Base-by-base conservation (phyloP, 2,329 filamentous ascomycete genomes). In the Colletotrichum eremochloae region DNA sequence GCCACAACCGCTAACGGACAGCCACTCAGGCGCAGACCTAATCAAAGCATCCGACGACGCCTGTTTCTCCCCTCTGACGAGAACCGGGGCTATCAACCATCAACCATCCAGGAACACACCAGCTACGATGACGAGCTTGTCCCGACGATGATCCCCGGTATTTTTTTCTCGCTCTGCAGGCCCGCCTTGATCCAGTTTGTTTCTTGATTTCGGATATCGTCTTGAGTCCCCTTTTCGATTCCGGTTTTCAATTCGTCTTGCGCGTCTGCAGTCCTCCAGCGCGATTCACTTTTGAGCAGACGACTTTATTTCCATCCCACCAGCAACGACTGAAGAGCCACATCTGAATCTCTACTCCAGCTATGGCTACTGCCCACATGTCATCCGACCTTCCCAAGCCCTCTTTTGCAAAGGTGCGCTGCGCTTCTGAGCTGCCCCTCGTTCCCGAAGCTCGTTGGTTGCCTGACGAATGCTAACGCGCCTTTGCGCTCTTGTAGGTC, bases 331-430 rank as follows among this genome's bases (percentile, higher is more conserved):
- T 31, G 46, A 61, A 57, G 44, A 58, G 65, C 58, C 46, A 31
- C 44, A 38, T 40, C 40, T 52, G 20, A 36, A 46, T 44, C 48
- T 61, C 53, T 14, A 29, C 31, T 62, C 29, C 36, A 60, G 77
- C 75, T 75, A 89, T 89, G 86, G 84, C 86, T 74, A 82, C 85
- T 58, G 80, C 84, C 67, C 83, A 84, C 77, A 81, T 85, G 76
- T 81, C 84, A 76, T 78, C 85, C 74, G 86, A 87, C 75, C 75
- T 83, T 67, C 83, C 84, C 65, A 90, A 89, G 82, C 88, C 91
- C 76, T 94, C 92, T 55, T 95, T 95, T 86, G 93, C 93, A 82
- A 94, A 93, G 88, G 93, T 94, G 84, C 71, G 85, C 12, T 38
- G 40, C n/a, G 38, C 38, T 64, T 48, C 38, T n/a, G 50, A 64